These are phyloP conservation scores for Suillus variegatus DNA, from an alignment of 768 basidiomycete species.

Conservation along the genomic window DNA sequence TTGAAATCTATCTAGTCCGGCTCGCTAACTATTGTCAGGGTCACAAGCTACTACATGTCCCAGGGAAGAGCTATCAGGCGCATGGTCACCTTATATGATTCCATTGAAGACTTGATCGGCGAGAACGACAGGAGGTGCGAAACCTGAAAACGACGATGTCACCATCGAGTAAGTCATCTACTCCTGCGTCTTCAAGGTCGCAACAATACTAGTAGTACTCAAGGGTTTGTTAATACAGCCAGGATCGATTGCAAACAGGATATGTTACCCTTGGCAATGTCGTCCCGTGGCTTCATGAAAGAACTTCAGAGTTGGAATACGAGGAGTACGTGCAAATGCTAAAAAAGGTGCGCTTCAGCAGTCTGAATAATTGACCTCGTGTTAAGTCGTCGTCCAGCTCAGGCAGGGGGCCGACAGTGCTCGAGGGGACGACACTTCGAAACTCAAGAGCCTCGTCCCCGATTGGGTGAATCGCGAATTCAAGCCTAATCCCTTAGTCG, in stretches of 20 bases:
- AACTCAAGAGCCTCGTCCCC: too few relatives aligned
- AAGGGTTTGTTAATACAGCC: neutral
- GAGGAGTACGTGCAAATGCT: neutral
- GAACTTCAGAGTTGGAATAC: neutral
- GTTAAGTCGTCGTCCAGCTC: neutral
- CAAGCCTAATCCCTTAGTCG: too few relatives aligned
- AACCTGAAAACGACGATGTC: rapidly evolving
- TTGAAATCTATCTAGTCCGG: neutral
- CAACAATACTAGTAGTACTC: neutral
- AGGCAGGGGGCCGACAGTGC: neutral
- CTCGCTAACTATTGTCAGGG: neutral
- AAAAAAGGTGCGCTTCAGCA: neutral
- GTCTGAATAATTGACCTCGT: rapidly evolving
- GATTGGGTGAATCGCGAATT: too few relatives aligned
- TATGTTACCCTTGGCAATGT: neutral
- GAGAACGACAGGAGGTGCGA: neutral
- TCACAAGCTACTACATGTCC: neutral
- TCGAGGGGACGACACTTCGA: neutral
- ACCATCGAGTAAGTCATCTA: neutral
- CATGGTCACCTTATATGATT: neutral
- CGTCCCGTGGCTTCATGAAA: neutral
- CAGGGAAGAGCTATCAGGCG: neutral
- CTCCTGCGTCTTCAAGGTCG: too few relatives aligned
- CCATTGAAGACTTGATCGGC: neutral
- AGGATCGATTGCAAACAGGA: neutral